Conservation (phyloP, 176 grass and related monocot species). For the Phyllostachys edulis region DNA sequence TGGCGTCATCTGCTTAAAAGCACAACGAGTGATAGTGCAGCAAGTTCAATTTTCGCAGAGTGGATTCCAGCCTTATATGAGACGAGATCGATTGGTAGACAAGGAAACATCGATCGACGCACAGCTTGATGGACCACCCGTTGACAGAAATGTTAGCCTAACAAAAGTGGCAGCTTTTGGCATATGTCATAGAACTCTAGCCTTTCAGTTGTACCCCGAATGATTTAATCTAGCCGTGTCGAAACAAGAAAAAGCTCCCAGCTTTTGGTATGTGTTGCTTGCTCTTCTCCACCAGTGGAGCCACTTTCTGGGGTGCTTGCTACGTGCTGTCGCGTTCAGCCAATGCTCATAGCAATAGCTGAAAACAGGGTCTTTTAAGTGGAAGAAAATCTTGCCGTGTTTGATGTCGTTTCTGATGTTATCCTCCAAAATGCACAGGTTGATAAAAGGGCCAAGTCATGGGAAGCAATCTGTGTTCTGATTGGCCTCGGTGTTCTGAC, state of each 20-base stretch:
- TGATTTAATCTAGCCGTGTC: not conserved
- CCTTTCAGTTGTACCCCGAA: not conserved
- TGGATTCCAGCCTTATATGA: slow-evolving; percentile 28
- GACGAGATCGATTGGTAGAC: not conserved
- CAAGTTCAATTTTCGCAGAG: not conserved
- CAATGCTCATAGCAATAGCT: not conserved
- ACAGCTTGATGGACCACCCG: slow-evolving; percentile 12
- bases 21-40: not conserved
- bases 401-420: not conserved
- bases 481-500: not conserved
- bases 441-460: not conserved
- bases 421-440: not conserved
- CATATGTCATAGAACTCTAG: not conserved
- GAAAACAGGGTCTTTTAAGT: not conserved
- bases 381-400: slow-evolving; percentile 1
- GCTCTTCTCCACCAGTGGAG: slow-evolving; percentile 23
- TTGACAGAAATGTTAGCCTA: not conserved
- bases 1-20: slow-evolving; percentile 9
- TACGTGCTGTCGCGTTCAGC: slow-evolving; percentile 21
- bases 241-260: not conserved
- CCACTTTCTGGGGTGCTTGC: not conserved
- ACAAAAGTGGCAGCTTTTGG: not conserved
- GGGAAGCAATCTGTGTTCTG: not conserved
- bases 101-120: not conserved
- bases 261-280: not conserved